Evolutionary conservation across 2,329 filamentous ascomycete species (phyloP).

Genomic region (Ophiocordyceps camponoti-floridani): DNA sequence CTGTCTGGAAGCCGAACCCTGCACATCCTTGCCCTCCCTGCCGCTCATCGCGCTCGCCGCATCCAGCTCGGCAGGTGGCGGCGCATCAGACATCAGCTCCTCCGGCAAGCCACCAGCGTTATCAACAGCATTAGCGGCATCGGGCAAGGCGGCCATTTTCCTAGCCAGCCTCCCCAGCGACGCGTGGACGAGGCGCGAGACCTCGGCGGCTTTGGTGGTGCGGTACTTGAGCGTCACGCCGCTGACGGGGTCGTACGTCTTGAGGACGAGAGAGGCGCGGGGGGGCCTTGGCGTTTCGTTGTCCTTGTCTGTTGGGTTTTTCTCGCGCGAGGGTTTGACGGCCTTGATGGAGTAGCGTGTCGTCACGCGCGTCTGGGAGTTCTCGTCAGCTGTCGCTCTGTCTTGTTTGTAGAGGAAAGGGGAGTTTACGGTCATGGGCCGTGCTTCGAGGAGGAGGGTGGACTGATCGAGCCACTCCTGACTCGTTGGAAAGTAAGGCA

Average conservation of each 20-base stretch:
- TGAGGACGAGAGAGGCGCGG: conserved; percentile 59
- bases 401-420: neutral
- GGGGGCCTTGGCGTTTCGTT: conserved; percentile 24
- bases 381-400: neutral
- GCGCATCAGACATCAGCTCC: conserved; percentile 23
- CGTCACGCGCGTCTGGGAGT: conserved; percentile 62
- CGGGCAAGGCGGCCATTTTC: conserved; percentile 38
- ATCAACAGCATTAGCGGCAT: neutral
- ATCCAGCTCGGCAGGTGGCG: conserved; percentile 5
- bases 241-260: conserved; percentile 71
- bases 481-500: conserved; percentile 70
- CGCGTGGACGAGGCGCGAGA: conserved; percentile 56
- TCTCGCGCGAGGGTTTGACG: conserved; percentile 10
- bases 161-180: conserved; percentile 61
- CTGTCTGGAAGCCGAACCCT: conserved; percentile 9
- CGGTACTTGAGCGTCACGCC: conserved; percentile 80
- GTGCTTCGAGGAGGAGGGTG: conserved; percentile 65
- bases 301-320: conserved; percentile 8
- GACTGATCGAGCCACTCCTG: conserved; percentile 89
- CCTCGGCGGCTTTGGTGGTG: conserved; percentile 81
- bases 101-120: conserved; percentile 17
- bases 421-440: conserved; percentile 56
- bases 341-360: conserved; percentile 70
- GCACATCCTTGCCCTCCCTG: conserved; percentile 11
- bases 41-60: neutral